Evolutionary conservation across 2,329 filamentous ascomycete genomes (phyloP).

Genomic region (Cordyceps pruinosa): DNA sequence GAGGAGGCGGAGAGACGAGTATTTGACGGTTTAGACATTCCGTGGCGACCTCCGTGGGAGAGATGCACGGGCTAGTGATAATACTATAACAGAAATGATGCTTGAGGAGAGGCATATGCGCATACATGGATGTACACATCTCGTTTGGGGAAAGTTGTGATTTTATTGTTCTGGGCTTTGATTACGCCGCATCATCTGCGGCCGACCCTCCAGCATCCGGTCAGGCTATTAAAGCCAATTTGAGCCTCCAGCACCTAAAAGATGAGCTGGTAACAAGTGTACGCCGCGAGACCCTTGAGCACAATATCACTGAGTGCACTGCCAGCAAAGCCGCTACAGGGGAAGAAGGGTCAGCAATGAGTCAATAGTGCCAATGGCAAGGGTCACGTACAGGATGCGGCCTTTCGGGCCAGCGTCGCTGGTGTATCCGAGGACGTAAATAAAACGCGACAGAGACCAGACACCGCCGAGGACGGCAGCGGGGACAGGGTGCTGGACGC

Average conservation of each 20-base stretch:
- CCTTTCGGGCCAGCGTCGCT: constrained; percentile 37
- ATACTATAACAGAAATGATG: neutral
- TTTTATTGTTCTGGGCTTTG: neutral
- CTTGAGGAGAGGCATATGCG: neutral
- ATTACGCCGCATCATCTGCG: too few relatives aligned
- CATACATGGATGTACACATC: neutral
- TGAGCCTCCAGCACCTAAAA: neutral
- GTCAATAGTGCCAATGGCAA: neutral
- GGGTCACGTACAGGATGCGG: constrained; percentile 29
- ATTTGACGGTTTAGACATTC: constrained; percentile 68
- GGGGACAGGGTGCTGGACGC: constrained; percentile 45
- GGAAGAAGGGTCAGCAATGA: constrained; percentile 15
- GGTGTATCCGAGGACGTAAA: constrained; percentile 52
- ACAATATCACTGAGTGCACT: constrained; percentile 28
- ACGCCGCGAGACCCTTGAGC: constrained; percentile 39
- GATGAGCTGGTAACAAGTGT: constrained; percentile 23
- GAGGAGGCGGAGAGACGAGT: constrained; percentile 71
- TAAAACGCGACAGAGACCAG: constrained; percentile 46
- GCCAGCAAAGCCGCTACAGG: constrained; percentile 29
- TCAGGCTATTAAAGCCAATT: neutral
- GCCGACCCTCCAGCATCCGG: too few relatives aligned
- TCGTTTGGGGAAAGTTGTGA: neutral
- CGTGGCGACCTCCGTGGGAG: constrained; percentile 58
- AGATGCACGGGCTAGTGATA: constrained; percentile 50
- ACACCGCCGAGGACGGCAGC: constrained; percentile 42